Evolutionary conservation across 1,284 basidiomycete species (phyloP).

Genomic region (Phaffia rhodozyma): DNA sequence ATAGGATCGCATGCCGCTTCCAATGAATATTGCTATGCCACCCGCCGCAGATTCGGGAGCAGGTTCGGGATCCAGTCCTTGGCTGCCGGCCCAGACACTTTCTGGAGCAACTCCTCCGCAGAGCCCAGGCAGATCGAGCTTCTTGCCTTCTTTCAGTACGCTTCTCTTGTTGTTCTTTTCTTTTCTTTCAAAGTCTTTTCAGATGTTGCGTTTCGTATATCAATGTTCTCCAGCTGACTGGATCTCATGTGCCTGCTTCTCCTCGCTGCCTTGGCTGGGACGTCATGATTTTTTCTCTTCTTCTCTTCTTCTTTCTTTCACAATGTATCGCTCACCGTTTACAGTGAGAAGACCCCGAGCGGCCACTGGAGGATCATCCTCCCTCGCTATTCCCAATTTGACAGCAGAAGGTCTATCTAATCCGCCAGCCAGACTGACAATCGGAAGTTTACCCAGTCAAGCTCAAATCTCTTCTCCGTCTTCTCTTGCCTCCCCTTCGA

Average conservation of each 20-base stretch:
- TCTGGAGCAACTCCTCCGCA: neutral
- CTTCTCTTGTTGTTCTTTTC: neutral
- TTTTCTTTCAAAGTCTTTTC: too few relatives aligned
- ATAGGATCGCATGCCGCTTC: too few relatives aligned
- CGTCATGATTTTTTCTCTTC: neutral
- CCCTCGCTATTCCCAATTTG: neutral
- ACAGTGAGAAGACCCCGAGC: conserved; percentile 13
- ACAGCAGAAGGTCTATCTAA: neutral
- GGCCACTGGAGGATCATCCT: neutral
- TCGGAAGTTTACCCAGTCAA: neutral
- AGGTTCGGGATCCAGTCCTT: too few relatives aligned
- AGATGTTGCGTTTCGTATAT: neutral
- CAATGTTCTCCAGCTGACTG: neutral
- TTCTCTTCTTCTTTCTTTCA: neutral
- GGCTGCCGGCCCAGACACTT: too few relatives aligned
- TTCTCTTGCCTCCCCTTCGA: neutral
- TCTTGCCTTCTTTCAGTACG: conserved; percentile 16
- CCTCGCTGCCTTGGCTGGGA: neutral
- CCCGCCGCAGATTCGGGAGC: too few relatives aligned
- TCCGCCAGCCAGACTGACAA: neutral
- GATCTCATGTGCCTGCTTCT: neutral
- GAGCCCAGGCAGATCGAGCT: neutral
- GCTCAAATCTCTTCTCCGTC: neutral
- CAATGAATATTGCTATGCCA: too few relatives aligned
- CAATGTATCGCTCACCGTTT: neutral